Evolutionary conservation across 352 stramenopile genomes (phyloP).

Genomic region (Phytophthora fragariaefolia): DNA sequence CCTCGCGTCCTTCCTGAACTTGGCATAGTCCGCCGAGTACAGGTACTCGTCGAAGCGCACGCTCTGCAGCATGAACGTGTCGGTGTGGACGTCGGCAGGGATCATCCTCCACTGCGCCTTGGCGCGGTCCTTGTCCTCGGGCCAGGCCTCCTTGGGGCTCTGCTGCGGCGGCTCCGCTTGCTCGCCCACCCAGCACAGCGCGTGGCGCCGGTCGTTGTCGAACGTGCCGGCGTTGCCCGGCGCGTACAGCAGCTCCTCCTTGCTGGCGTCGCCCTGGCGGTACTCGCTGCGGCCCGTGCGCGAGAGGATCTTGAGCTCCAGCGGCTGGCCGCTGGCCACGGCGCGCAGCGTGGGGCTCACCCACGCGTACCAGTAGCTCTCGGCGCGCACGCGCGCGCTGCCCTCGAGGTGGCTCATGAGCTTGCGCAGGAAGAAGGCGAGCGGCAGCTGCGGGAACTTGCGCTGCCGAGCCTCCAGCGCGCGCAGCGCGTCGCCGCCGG

Average conservation of each 20-base stretch:
- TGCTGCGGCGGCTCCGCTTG: conserved; percentile 23
- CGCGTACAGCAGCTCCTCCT: conserved; percentile 56
- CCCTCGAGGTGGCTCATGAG: conserved; percentile 71
- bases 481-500: conserved; percentile 35
- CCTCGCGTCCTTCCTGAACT: conserved; percentile 61
- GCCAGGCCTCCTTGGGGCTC: conserved; percentile 27
- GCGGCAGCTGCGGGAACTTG: conserved; percentile 62
- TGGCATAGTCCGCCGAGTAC: conserved; percentile 73
- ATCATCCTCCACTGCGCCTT: conserved; percentile 72
- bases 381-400: conserved; percentile 52
- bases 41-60: conserved; percentile 64
- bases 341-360: conserved; percentile 59
- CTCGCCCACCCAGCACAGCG: conserved; percentile 50
- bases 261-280: conserved; percentile 27
- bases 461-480: conserved; percentile 41
- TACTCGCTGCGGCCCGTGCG: conserved; percentile 40
- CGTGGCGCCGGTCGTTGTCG: conserved; percentile 57
- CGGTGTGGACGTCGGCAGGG: conserved; percentile 56
- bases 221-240: conserved; percentile 50
- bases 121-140: conserved; percentile 41
- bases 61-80: conserved; percentile 75
- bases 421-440: conserved; percentile 76
- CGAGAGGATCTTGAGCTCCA: conserved; percentile 47
- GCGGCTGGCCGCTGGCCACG: conserved; percentile 51
- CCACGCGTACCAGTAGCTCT: conserved; percentile 76